Percentiles rank a stretch among this genome's conserved stretches.
phyloP scores from a whole-genome alignment of 768 basidiomycete species.

The Mycena haematopus region DNA sequence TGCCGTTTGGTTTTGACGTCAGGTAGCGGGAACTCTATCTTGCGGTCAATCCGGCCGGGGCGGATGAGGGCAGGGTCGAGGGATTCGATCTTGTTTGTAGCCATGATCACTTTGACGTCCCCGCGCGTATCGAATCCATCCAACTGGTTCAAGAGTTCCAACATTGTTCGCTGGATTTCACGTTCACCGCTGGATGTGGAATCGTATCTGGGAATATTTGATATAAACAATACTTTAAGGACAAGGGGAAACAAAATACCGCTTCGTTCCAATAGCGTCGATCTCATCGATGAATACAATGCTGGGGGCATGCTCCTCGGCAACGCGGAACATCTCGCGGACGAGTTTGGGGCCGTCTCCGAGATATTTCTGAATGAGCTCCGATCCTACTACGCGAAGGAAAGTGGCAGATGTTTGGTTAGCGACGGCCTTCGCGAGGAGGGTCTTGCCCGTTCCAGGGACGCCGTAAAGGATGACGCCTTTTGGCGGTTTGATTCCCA shows the following conservation, averaged over 20 bases:
- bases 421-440: conserved; percentile 96
- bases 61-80: conserved; percentile 98
- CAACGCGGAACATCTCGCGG: conserved; percentile 94
- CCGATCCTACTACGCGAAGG: conserved; percentile 95
- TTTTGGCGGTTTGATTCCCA: conserved; percentile 99
- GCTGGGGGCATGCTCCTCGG: conserved; percentile 97
- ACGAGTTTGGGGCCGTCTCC: conserved; percentile 99
- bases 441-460: conserved; percentile 97
- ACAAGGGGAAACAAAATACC: conserved; percentile 54
- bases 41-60: conserved; percentile 97
- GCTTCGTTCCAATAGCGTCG: conserved; percentile 97
- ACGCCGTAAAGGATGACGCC: conserved; percentile 99
- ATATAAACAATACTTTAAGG: conserved; percentile 7
- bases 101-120: conserved; percentile 99
- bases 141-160: conserved; percentile 96
- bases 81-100: conserved; percentile 96
- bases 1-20: conserved; percentile 99
- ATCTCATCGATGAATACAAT: conserved; percentile 99
- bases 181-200: conserved; percentile 98
- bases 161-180: conserved; percentile 99
- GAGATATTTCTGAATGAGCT: conserved; percentile 99
- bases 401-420: conserved; percentile 99
- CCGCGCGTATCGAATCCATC: conserved; percentile 99
- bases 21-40: conserved; percentile 97
- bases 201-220: conserved; percentile 72